phyloP scores from a whole-genome alignment of 345 rosid species.

The Camelina neglecta region DNA sequence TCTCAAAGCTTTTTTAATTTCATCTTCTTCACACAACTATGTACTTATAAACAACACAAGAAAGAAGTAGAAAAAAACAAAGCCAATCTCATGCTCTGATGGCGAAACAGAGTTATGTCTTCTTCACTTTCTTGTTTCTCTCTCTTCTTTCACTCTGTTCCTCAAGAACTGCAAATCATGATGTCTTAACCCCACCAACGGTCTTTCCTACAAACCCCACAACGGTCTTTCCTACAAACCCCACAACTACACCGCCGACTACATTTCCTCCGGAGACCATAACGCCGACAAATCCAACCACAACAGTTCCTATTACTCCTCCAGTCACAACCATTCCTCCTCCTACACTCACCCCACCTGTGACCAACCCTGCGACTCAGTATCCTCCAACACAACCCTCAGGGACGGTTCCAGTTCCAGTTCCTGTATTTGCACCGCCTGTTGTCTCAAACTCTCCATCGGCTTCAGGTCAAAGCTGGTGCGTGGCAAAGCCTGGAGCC shows the following conservation, averaged over 20 bases:
- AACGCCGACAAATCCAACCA: conserved; percentile 56
- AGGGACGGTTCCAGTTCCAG: conserved; percentile 69
- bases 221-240: conserved; percentile 47
- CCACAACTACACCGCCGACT: conserved; percentile 56
- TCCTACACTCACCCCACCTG: conserved; percentile 57
- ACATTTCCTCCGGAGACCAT: conserved; percentile 46
- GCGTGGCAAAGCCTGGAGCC: conserved; percentile 76
- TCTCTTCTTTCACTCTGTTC: conserved; percentile 49
- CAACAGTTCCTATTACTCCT: conserved; percentile 46
- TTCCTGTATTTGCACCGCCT: conserved; percentile 67
- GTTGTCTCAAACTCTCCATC: conserved; percentile 65
- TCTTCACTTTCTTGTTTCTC: conserved; percentile 40
- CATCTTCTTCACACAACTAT: conserved; percentile 24
- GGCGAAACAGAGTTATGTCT: conserved; percentile 49
- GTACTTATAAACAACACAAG: conserved; percentile 38
- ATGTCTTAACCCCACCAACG: conserved; percentile 49
- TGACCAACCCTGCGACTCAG: conserved; percentile 59
- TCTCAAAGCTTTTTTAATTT: conserved; percentile 33
- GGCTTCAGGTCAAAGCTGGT: conserved; percentile 84
- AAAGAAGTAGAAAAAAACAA: conserved; percentile 27
- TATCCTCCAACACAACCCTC: conserved; percentile 63
- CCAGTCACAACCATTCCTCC: conserved; percentile 55
- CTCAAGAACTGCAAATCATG: conserved; percentile 52
- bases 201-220: conserved; percentile 52
- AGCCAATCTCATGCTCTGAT: conserved; percentile 41